Percentiles rank a stretch among this genome's conserved stretches.
Evolutionary conservation across 768 basidiomycete genomes (phyloP).

Genomic region (Flagelloscypha sp.): DNA sequence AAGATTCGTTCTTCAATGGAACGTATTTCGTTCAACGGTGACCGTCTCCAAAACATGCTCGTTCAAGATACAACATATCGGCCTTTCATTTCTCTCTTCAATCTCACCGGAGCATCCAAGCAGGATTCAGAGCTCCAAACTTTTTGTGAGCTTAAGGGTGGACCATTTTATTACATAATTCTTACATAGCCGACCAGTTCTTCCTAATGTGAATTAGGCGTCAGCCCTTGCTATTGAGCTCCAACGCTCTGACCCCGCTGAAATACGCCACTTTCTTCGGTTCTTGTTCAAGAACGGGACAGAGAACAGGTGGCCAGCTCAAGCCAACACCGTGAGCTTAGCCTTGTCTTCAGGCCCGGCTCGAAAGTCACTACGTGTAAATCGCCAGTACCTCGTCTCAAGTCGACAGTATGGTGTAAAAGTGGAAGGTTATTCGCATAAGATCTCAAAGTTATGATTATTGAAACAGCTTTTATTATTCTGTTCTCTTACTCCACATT

Average conservation of each 20-base stretch:
- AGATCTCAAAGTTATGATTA: too few species aligned
- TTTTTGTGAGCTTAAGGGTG: constrained; percentile 49
- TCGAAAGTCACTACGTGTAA: too few species aligned
- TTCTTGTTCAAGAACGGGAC: constrained; percentile 86
- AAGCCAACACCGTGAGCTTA: too few species aligned
- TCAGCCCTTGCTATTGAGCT: constrained; percentile 75
- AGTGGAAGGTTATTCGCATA: too few species aligned
- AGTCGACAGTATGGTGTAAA: too few species aligned
- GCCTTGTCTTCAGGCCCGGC: too few species aligned
- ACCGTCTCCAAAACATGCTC: constrained; percentile 72
- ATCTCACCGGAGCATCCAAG: constrained; percentile 56
- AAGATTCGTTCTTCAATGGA: constrained; percentile 65
- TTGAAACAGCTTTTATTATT: too few species aligned
- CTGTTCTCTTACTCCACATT: too few species aligned
- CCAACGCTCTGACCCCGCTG: constrained; percentile 64
- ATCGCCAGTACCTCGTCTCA: too few species aligned
- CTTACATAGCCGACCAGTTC: constrained; percentile 50
- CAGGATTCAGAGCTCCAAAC: constrained; percentile 50
- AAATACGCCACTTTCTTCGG: constrained; percentile 73
- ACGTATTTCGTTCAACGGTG: constrained; percentile 70
- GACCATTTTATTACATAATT: neutral
- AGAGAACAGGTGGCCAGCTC: too few species aligned
- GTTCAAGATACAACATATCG: constrained; percentile 84
- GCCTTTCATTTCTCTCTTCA: constrained; percentile 84
- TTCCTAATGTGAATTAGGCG: too few species aligned